Conservation (phyloP, 139 green algal species). For the Coelastrella sp. region DNA sequence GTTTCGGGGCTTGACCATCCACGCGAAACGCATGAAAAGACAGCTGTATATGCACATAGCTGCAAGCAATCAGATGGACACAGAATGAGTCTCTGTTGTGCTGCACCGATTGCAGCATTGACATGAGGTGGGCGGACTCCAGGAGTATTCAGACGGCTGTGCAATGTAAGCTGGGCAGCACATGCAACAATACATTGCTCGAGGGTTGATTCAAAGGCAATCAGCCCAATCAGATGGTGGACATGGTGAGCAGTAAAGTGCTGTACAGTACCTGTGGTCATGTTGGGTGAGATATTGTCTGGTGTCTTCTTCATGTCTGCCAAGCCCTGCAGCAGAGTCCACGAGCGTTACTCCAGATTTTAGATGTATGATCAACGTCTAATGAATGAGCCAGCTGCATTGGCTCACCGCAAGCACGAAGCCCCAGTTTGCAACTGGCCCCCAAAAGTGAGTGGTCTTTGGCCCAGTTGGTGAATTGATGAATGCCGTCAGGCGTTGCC, state of each 20-base stretch:
- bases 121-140: neutral
- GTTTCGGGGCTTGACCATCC: conserved; percentile 85
- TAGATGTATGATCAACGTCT: neutral
- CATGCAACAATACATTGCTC: too few species aligned
- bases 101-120: neutral
- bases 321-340: conserved; percentile 59
- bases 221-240: neutral
- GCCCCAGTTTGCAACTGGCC: conserved; percentile 85
- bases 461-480: conserved; percentile 57
- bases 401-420: conserved; percentile 78
- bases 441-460: conserved; percentile 90
- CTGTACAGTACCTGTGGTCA: conserved; percentile 71
- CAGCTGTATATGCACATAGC: conserved; percentile 84
- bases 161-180: neutral
- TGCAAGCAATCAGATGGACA: conserved; percentile 24
- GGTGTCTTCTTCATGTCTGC: conserved; percentile 76
- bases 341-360: neutral
- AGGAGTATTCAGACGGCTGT: neutral
- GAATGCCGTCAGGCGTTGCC: conserved; percentile 33
- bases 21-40: conserved; percentile 92
- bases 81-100: neutral
- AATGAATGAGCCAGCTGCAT: neutral
- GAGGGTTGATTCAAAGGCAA: too few species aligned
- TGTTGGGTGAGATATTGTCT: conserved; percentile 80
- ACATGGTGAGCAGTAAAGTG: neutral